These are phyloP conservation scores for Dioszegia crocea DNA, from an alignment of 768 basidiomycete genomes.

Conservation along the genomic window DNA sequence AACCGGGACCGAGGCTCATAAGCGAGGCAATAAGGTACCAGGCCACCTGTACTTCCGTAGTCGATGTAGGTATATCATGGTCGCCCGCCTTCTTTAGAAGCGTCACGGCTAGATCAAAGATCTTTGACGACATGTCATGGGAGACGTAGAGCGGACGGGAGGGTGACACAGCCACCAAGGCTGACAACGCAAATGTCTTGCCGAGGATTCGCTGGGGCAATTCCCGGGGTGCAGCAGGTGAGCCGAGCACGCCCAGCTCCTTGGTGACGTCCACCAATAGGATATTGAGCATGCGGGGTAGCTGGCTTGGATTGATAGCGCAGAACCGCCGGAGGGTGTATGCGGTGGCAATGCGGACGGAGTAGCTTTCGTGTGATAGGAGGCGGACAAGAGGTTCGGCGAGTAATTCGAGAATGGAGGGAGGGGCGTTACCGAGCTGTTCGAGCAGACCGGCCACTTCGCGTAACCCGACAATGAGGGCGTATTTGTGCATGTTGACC, in stretches of 20 bases:
- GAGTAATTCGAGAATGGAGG: conserved; percentile 82
- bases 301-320: conserved; percentile 75
- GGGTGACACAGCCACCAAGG: conserved; percentile 78
- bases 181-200: conserved; percentile 83
- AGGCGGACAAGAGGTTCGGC: conserved; percentile 79
- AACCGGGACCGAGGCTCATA: conserved; percentile 88
- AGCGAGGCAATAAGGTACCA: conserved; percentile 88
- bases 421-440: conserved; percentile 86
- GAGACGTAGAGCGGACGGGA: conserved; percentile 88
- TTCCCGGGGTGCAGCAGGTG: conserved; percentile 68
- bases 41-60: conserved; percentile 82
- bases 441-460: conserved; percentile 82
- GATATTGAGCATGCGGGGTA: conserved; percentile 71
- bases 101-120: conserved; percentile 83
- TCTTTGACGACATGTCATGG: conserved; percentile 81
- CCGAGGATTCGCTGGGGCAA: conserved; percentile 70
- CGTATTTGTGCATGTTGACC: conserved; percentile 61
- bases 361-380: conserved; percentile 78
- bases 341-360: conserved; percentile 76
- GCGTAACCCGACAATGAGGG: conserved; percentile 68
- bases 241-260: conserved; percentile 69
- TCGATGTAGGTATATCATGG: conserved; percentile 76
- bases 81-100: conserved; percentile 87
- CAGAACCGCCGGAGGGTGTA: conserved; percentile 90
- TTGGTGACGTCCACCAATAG: conserved; percentile 78